A percentile compares a stretch with the other conserved stretches of the same genome.
Evolutionary conservation across 2,329 filamentous ascomycete species (phyloP).

Genomic region (Emergomyces orientalis): DNA sequence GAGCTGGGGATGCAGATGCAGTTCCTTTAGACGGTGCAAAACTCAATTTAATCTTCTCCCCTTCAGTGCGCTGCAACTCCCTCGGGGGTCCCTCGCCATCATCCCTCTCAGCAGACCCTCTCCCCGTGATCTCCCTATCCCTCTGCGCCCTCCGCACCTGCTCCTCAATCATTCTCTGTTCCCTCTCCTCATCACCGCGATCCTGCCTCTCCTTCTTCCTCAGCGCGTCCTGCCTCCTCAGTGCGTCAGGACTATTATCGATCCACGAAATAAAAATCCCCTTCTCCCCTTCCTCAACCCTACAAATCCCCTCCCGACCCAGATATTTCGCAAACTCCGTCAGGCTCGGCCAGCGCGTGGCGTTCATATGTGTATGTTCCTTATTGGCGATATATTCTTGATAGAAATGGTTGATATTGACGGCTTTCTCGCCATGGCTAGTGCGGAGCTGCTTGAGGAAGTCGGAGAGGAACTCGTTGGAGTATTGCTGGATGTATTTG

Average conservation of each 20-base stretch:
- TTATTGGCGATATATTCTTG: conserved; percentile 85
- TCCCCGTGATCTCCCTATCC: conserved; percentile 15
- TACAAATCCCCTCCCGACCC: conserved; percentile 75
- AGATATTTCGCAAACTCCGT: conserved; percentile 85
- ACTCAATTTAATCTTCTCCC: conserved; percentile 16
- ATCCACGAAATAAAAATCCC: conserved; percentile 83
- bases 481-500: conserved; percentile 74
- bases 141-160: conserved; percentile 64
- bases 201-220: conserved; percentile 77
- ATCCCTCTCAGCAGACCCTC: conserved; percentile 12
- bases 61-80: conserved; percentile 13
- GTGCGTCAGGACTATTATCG: conserved; percentile 78
- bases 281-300: conserved; percentile 83
- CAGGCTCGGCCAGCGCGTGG: conserved; percentile 77
- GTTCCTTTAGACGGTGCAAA: conserved; percentile 8
- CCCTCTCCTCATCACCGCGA: conserved; percentile 85
- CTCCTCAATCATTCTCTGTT: conserved; percentile 70
- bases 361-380: conserved; percentile 87
- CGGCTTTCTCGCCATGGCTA: conserved; percentile 79
- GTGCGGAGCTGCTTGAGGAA: conserved; percentile 71
- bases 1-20: neutral
- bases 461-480: conserved; percentile 68
- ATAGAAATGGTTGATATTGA: conserved; percentile 89
- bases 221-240: conserved; percentile 70
- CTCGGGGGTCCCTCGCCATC: conserved; percentile 8